Evolutionary conservation across 116 monocot genomes (phyloP).

Genomic region (Dioscorea cayenensis): DNA sequence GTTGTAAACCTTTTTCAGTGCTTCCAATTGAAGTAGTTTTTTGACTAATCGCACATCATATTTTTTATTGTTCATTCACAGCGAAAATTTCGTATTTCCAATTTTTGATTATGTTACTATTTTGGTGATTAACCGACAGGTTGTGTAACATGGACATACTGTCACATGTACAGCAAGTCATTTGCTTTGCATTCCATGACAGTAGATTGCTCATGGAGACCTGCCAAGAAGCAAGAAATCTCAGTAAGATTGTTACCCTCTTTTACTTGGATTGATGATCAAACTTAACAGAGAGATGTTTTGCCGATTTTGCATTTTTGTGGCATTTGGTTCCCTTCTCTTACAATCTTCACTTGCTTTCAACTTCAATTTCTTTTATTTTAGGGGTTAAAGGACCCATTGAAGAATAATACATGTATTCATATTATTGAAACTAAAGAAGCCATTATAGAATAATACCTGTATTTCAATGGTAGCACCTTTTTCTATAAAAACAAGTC

Average conservation of each 20-base stretch:
- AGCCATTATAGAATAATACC: background rate
- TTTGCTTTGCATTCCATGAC: slow-evolving; percentile 98
- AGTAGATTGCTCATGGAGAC: slow-evolving; percentile 99
- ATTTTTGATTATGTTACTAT: background rate
- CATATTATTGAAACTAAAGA: background rate
- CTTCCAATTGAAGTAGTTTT: too few species aligned
- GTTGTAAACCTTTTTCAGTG: too few species aligned
- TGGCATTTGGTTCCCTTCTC: background rate
- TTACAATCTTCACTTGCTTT: background rate
- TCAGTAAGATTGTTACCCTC: slow-evolving; percentile 95
- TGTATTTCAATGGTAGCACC: too few species aligned
- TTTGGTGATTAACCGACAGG: slow-evolving; percentile 33
- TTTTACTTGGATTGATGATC: slow-evolving; percentile 87
- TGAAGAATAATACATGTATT: background rate
- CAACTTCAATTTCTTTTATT: background rate
- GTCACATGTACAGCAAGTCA: slow-evolving; percentile 94
- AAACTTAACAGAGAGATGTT: background rate
- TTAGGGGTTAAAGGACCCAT: background rate
- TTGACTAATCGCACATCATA: too few species aligned
- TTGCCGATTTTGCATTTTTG: background rate
- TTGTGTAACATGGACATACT: slow-evolving; percentile 95
- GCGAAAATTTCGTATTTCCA: too few species aligned
- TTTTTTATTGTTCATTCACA: too few species aligned
- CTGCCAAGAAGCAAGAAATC: slow-evolving; percentile 89
- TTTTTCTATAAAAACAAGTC: too few species aligned